Percentiles rank a stretch among this genome's conserved stretches.
These are phyloP conservation scores for Acanthamoeba triangularis DNA, from an alignment of 208 protist species.

Conservation along the genomic window DNA sequence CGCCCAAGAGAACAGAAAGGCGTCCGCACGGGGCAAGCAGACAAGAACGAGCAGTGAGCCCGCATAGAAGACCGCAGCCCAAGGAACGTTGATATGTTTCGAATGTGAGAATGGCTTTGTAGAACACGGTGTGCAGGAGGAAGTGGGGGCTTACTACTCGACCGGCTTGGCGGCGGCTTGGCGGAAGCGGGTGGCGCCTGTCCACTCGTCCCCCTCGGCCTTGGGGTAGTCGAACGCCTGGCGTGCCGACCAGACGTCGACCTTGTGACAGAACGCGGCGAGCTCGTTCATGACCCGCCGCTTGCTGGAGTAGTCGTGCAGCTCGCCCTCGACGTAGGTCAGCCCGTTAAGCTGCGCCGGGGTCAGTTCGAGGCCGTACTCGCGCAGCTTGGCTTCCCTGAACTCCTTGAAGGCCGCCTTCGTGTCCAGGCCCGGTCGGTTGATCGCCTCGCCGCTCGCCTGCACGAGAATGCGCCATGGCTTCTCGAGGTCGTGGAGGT, in stretches of 20 bases:
- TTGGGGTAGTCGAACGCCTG: slow-evolving; percentile 18
- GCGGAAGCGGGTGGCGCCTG: neutral
- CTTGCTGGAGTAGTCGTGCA: slow-evolving; percentile 41
- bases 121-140: too few relatives aligned
- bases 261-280: slow-evolving; percentile 32
- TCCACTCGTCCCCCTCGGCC: slow-evolving; percentile 24
- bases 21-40: neutral
- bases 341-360: slow-evolving; percentile 22
- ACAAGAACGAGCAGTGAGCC: neutral
- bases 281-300: slow-evolving; percentile 30
- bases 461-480: slow-evolving; percentile 34
- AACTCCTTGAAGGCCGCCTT: slow-evolving; percentile 24
- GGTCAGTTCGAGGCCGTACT: slow-evolving; percentile 12
- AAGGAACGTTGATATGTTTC: too few relatives aligned
- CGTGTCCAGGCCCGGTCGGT: neutral
- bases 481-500: slow-evolving; percentile 44
- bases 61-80: neutral
- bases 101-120: too few relatives aligned
- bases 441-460: neutral
- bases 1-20: neutral
- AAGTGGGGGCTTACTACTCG: neutral
- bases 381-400: slow-evolving; percentile 15
- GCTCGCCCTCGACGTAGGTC: slow-evolving; percentile 36
- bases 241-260: slow-evolving; percentile 26
- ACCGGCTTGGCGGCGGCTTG: neutral